Evolutionary conservation across 2,329 filamentous ascomycete genomes (phyloP).

Genomic region (Immersiporthe knoxdaviesiana): DNA sequence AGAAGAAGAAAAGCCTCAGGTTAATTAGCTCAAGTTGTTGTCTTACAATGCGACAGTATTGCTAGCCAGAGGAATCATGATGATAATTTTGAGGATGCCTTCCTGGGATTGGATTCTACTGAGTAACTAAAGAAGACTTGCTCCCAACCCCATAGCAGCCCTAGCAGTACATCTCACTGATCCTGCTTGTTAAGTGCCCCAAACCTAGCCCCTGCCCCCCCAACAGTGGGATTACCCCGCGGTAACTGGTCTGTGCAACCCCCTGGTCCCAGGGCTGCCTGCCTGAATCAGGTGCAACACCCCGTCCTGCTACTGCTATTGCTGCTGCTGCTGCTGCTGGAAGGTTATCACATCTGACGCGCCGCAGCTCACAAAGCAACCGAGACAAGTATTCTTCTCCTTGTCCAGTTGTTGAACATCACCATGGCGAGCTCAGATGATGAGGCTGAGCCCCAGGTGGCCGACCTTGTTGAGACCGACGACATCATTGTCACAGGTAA

Average conservation of each 20-base stretch:
- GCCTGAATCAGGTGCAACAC: conserved; percentile 1
- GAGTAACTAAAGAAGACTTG: background rate
- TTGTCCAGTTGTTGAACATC: background rate
- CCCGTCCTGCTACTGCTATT: background rate
- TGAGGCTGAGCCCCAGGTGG: conserved; percentile 48
- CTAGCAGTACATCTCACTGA: background rate
- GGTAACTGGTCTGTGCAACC: conserved; percentile 14
- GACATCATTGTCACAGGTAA: conserved; percentile 53
- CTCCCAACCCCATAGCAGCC: background rate
- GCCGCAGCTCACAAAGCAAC: background rate
- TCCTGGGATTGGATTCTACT: too few relatives aligned
- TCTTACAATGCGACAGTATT: too few relatives aligned
- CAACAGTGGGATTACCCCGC: conserved; percentile 15
- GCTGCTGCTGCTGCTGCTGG: background rate
- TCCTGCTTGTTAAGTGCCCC: background rate
- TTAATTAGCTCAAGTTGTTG: background rate
- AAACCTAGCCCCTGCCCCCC: background rate
- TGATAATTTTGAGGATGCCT: background rate
- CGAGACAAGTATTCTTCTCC: conserved; percentile 3
- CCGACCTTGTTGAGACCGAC: conserved; percentile 50
- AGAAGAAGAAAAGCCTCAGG: background rate
- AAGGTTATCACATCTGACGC: conserved; percentile 19
- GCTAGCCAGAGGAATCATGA: background rate
- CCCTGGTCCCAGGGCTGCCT: conserved; percentile 9
- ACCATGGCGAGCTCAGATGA: conserved; percentile 43